phyloP scores from a whole-genome alignment of 2,329 filamentous ascomycete genomes.

The Pyricularia grisea region DNA sequence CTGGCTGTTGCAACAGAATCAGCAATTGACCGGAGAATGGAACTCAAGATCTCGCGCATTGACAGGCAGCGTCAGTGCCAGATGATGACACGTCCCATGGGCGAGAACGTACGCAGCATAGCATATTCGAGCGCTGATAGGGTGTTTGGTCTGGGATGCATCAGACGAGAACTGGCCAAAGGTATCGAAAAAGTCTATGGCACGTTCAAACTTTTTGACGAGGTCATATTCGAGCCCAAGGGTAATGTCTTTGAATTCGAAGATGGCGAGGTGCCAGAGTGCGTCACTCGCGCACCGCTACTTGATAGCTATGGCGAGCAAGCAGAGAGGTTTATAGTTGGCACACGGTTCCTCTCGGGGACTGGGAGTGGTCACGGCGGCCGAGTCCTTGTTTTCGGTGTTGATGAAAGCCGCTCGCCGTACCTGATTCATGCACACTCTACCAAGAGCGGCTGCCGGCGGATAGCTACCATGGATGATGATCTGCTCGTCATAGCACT shows the following conservation, averaged over 20 bases:
- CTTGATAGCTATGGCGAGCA: conserved; percentile 43
- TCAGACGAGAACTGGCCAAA: conserved; percentile 60
- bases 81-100: conserved; percentile 68
- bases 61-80: conserved; percentile 84
- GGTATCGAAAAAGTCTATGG: conserved; percentile 70
- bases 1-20: conserved; percentile 71
- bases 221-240: conserved; percentile 74
- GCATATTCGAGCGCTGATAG: conserved; percentile 74
- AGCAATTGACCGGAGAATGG: conserved; percentile 15
- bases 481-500: conserved; percentile 77
- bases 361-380: conserved; percentile 42
- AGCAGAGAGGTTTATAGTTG: conserved; percentile 79
- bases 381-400: conserved; percentile 75
- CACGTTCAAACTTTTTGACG: conserved; percentile 83
- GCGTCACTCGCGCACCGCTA: conserved; percentile 69
- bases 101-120: conserved; percentile 76
- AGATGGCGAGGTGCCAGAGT: conserved; percentile 67
- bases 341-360: conserved; percentile 69
- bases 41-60: conserved; percentile 71
- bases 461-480: conserved; percentile 37
- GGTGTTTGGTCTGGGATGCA: conserved; percentile 79
- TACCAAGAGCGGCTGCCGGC: conserved; percentile 73
- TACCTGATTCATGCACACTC: conserved; percentile 58
- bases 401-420: conserved; percentile 67
- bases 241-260: conserved; percentile 58